Base-by-base conservation (phyloP, 306 rosid species). In the Mimosa pudica region DNA sequence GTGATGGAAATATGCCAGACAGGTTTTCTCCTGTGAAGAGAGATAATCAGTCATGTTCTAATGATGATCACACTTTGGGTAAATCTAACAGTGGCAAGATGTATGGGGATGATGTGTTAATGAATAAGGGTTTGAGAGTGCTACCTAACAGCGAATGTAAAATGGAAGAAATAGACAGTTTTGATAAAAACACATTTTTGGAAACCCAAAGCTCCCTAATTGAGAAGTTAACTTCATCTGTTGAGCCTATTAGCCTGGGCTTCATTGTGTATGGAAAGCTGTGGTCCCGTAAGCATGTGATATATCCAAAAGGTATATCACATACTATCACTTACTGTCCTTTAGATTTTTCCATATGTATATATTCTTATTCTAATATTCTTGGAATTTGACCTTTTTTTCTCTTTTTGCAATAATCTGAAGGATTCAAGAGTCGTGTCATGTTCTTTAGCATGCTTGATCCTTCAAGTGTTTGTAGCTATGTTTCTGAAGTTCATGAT, bases 381-480 rank as follows among this genome's bases (percentile, higher is more conserved):
- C 38, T 18, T 16, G 66, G 58, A 64, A 41, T 68, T 81, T 78
- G 51, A 74, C 74, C 75, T 77, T 60, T 76, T 10, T 73, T 65
- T 36, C 30, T 65, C 45, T 73, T 58, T 74, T 66, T 73, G 63
- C 71, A 58, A 58, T 60, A 46, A 84, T 84, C 63, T 89, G 83
- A 86, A 96, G 99, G 99, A 69, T 96, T 85, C 88, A 85, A 82
- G 89, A 93, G 97, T 81, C 88, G 92, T 63, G 92, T 86, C 36
- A 83, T 63, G 68, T 96, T 89, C 89, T 83, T 66, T 49, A 90
- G 89, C 72, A 82, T 96, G 76, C 81, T 84, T 36, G 75, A 87
- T 87, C 99, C 97, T n/a, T 57, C 89, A 72, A 89, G 76, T 75
- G 70, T 84, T 36, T 87, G 89, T 79, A 85, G 84, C 85, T 96